phyloP scores from a whole-genome alignment of 805 yeast species.

The Yamadazyma laniorum region DNA sequence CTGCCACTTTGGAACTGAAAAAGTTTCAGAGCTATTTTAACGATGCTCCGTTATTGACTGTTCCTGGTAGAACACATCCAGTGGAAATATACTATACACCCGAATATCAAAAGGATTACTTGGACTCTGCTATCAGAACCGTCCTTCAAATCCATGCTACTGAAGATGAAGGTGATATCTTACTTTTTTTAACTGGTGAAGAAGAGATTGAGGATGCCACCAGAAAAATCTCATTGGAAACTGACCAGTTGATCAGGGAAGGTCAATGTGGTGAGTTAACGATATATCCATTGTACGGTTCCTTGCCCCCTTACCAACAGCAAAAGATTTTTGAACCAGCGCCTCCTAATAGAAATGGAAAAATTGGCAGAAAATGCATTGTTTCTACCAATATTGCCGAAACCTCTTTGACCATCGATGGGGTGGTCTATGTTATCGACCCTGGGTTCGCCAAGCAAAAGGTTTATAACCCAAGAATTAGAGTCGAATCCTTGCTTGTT shows the following conservation, averaged over 20 bases:
- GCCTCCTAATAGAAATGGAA: constrained; percentile 72
- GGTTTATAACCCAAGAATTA: constrained; percentile 91
- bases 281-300: constrained; percentile 94
- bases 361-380: constrained; percentile 93
- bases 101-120: constrained; percentile 90
- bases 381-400: constrained; percentile 95
- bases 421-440: constrained; percentile 94
- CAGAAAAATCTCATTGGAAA: constrained; percentile 81
- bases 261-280: constrained; percentile 84
- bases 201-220: constrained; percentile 98
- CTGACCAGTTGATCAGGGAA: constrained; percentile 84
- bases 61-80: constrained; percentile 97
- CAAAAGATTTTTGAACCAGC: constrained; percentile 93
- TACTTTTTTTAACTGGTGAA: constrained; percentile 90
- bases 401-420: constrained; percentile 95
- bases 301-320: constrained; percentile 94
- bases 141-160: constrained; percentile 96
- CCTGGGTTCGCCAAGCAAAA: constrained; percentile 97
- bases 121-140: constrained; percentile 93
- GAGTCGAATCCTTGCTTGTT: constrained; percentile 91
- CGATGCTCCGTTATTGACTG: constrained; percentile 91
- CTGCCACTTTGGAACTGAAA: constrained; percentile 96
- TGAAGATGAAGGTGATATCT: constrained; percentile 88
- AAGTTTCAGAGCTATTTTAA: constrained; percentile 89
- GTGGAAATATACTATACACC: constrained; percentile 97